Evolutionary conservation across 2,329 filamentous ascomycete species (phyloP), one percentile per base, ranked within the genome.

Genomic region (Pseudogymnoascus sp.): DNA sequence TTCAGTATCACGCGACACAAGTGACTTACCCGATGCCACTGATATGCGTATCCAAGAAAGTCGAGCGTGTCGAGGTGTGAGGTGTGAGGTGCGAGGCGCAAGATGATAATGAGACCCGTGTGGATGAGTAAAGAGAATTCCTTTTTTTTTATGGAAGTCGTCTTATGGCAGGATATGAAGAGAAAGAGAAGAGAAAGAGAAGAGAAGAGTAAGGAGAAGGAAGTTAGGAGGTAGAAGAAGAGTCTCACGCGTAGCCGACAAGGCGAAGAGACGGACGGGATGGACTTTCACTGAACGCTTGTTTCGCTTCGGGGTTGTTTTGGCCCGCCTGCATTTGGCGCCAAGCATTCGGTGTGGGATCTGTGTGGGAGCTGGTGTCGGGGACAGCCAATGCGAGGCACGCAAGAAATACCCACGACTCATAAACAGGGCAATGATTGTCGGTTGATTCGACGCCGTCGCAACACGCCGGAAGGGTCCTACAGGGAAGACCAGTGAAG

Each of bases 351-450:
- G 47, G 47, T 53, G 47, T 31, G 47, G 47, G 26, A 53, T 53
- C 26, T 6, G 26, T 50, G 47, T 53, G 26, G 47, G 47, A 53
- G 24, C 29, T 31, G 47, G 26, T 19, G 47, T 53, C n/a, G 47
- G 6, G 47, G 26, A 26, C 47, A 53, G 47, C 47, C 47, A 53
- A 53, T 53, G 47, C 26, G n/a, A 53, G 10, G n/a, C 47, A 53
- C 47, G 47, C 3, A 53, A 31, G 6, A 11, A n/a, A 33, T 53
- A 33, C 26, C 26, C 47, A 53, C 47, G 47, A 53, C 26, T 53
- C 47, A 53, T 53, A 31, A 53, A 53, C 47, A 53, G 47, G 47
- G 47, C 47, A 53, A 53, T 53, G 47, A 53, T 53, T 53, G n/a
- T 31, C 47, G 14, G 26, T 53, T 26, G 24, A 53, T 53, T 53